These are phyloP conservation scores for Agapanthus africanus DNA, from an alignment of 106 monocot genomes.

Conservation along the genomic window DNA sequence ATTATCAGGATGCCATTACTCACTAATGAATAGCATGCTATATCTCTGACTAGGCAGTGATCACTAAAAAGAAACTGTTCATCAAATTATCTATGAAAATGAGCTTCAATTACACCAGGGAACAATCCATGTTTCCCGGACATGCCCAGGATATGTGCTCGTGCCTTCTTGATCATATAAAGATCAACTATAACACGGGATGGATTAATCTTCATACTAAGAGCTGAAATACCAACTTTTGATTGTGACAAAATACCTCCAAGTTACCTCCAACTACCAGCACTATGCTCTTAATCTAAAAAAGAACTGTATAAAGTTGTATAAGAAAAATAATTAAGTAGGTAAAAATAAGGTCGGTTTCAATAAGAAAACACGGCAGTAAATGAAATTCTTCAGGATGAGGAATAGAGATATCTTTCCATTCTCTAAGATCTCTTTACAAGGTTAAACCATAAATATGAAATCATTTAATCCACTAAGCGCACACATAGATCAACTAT, in stretches of 20 bases:
- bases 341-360: neutral
- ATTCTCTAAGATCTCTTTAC: neutral
- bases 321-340: neutral
- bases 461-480: neutral
- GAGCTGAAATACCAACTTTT: neutral
- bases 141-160: too few relatives aligned
- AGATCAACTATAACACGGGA: neutral
- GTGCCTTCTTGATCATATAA: neutral
- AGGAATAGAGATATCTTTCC: neutral
- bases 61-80: too few relatives aligned
- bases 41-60: too few relatives aligned
- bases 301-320: neutral
- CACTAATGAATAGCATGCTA: too few relatives aligned
- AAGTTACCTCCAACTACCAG: neutral
- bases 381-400: neutral
- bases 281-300: neutral
- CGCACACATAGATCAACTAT: neutral
- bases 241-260: neutral
- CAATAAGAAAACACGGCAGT: neutral
- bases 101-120: too few relatives aligned
- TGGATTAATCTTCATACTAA: neutral
- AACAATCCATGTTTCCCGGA: neutral
- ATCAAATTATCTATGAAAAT: too few relatives aligned
- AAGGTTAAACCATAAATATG: neutral
- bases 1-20: too few relatives aligned